Evolutionary conservation across 352 stramenopile genomes (phyloP).

Genomic region (Saprolegnia parasitica): DNA sequence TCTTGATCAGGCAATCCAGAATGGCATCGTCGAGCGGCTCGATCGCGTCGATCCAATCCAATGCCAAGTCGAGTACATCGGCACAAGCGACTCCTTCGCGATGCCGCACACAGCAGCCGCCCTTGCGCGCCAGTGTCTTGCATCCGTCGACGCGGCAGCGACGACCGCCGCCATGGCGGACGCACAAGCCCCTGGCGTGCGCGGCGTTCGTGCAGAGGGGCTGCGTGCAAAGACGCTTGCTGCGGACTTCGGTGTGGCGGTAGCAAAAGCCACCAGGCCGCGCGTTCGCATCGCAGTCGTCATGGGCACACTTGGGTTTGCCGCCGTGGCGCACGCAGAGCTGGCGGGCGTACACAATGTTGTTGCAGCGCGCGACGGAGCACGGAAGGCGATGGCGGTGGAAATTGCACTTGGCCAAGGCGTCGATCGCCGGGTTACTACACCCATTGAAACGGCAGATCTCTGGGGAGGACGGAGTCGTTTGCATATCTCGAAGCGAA

Average conservation of each 20-base stretch:
- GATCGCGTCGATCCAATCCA: background rate
- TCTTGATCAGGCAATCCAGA: conserved; percentile 2
- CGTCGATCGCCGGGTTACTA: background rate
- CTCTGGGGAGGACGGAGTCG: background rate
- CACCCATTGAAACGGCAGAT: conserved; percentile 24
- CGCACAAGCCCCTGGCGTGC: conserved; percentile 7
- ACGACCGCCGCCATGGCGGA: conserved; percentile 17
- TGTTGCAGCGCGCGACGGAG: conserved; percentile 19
- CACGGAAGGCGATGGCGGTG: conserved; percentile 19
- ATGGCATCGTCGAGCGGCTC: conserved; percentile 9
- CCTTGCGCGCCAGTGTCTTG: conserved; percentile 8
- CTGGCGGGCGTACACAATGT: conserved; percentile 25
- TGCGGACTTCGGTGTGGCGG: conserved; percentile 15
- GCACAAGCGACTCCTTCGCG: background rate
- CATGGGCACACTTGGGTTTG: conserved; percentile 13
- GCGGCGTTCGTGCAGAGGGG: conserved; percentile 14
- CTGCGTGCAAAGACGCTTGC: conserved; percentile 8
- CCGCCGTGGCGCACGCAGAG: conserved; percentile 28
- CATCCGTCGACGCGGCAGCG: background rate
- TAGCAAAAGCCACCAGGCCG: conserved; percentile 12
- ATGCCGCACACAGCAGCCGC: conserved; percentile 16
- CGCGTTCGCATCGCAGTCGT: conserved; percentile 20
- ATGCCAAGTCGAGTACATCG: background rate
- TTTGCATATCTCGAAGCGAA: background rate
- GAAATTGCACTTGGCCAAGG: conserved; percentile 22